Conservation (phyloP, 495 filamentous ascomycete genomes). For the Venustampulla echinocandica region DNA sequence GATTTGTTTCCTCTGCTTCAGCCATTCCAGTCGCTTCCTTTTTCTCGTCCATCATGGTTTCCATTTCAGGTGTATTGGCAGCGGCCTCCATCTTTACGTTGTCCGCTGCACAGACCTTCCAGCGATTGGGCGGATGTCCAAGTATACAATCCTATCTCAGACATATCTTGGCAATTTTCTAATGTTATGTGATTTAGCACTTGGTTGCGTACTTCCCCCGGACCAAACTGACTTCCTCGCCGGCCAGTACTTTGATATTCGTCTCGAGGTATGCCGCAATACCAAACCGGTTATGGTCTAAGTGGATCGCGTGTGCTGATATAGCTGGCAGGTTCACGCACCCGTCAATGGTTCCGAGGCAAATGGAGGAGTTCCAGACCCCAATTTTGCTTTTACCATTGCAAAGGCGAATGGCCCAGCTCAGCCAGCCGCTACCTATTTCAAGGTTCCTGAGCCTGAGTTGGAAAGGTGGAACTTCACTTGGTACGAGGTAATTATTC, state of each 20-base stretch:
- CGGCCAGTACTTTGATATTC: slow-evolving; percentile 67
- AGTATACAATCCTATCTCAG: no score
- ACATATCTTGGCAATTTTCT: slow-evolving; percentile 1
- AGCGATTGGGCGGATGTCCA: slow-evolving; percentile 61
- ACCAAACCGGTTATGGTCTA: neutral
- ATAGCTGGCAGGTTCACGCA: slow-evolving; percentile 44
- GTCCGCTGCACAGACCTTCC: slow-evolving; percentile 53
- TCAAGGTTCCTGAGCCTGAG: slow-evolving; percentile 43
- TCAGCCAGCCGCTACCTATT: slow-evolving; percentile 47
- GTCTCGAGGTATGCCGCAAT: slow-evolving; percentile 44
- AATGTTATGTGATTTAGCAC: slow-evolving; percentile 15
- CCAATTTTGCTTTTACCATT: slow-evolving; percentile 61
- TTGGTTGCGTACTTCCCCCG: slow-evolving; percentile 69
- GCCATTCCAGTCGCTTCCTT: neutral
- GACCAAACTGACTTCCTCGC: slow-evolving; percentile 67
- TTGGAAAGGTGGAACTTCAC: slow-evolving; percentile 64
- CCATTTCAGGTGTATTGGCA: neutral
- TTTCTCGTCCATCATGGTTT: slow-evolving; percentile 5
- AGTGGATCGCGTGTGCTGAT: neutral
- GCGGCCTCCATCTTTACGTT: slow-evolving; percentile 6
- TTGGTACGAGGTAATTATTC: no score
- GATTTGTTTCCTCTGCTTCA: slow-evolving; percentile 3
- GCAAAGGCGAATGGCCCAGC: slow-evolving; percentile 43
- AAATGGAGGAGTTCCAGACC: slow-evolving; percentile 48
- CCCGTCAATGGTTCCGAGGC: slow-evolving; percentile 68